These are phyloP conservation scores for Olyra latifolia DNA, from an alignment of 176 grass and related monocot species.

Conservation along the genomic window DNA sequence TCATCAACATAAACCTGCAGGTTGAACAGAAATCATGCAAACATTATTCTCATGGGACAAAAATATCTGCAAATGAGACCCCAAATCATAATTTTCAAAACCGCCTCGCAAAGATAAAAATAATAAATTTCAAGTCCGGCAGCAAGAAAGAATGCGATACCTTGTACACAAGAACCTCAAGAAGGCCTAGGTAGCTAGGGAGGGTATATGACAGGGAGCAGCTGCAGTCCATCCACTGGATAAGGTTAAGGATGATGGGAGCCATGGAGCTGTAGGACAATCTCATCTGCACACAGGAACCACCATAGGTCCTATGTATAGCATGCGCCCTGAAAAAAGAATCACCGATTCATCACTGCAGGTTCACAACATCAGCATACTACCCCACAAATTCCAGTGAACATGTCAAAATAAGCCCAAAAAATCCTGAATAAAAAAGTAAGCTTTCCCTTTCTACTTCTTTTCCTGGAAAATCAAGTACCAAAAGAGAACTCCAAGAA, in stretches of 20 bases:
- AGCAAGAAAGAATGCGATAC: slow-evolving; percentile 19
- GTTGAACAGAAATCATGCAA: slow-evolving; percentile 8
- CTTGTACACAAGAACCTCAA: slow-evolving; percentile 96
- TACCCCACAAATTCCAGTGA: slow-evolving; percentile 8
- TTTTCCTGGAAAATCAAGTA: slow-evolving; percentile 26
- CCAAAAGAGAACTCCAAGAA: slow-evolving; percentile 23
- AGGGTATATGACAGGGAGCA: slow-evolving; percentile 75
- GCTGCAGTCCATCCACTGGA: slow-evolving; percentile 98
- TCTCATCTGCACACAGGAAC: slow-evolving; percentile 96
- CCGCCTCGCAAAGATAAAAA: neutral
- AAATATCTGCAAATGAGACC: neutral
- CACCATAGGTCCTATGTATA: slow-evolving; percentile 90
- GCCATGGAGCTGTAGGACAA: slow-evolving; percentile 94
- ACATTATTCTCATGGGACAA: neutral
- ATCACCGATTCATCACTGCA: slow-evolving; percentile 25
- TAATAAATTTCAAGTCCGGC: neutral
- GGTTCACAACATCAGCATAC: slow-evolving; percentile 1
- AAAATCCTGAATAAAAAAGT: slow-evolving; percentile 11
- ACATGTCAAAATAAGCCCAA: slow-evolving; percentile 7
- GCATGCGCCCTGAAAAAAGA: slow-evolving; percentile 73
- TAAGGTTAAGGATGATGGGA: slow-evolving; percentile 90
- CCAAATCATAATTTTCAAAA: neutral
- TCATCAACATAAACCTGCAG: slow-evolving; percentile 89
- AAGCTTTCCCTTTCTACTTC: slow-evolving; percentile 19
- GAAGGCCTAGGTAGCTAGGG: slow-evolving; percentile 89